Percentiles rank a stretch among this genome's conserved stretches.
These are phyloP conservation scores for Jackrogersella multiformis DNA, from an alignment of 495 filamentous ascomycete genomes.

Conservation along the genomic window DNA sequence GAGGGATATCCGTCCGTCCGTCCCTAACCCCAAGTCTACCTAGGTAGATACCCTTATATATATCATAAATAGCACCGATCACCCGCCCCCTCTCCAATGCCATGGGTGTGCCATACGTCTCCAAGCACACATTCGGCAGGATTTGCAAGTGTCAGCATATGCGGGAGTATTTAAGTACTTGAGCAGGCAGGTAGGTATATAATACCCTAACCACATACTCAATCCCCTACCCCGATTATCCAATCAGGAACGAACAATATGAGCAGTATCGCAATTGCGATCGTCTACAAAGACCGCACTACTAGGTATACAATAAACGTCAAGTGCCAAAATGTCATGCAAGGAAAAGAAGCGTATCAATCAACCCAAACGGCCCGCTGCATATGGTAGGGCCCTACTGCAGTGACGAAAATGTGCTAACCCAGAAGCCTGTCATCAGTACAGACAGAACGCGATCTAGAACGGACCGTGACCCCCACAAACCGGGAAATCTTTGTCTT, in stretches of 20 bases:
- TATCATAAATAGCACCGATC: slow-evolving; percentile 3
- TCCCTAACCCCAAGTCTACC: background rate
- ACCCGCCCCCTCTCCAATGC: slow-evolving; percentile 4
- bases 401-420: background rate
- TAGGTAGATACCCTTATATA: background rate
- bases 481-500: slow-evolving; percentile 6
- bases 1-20: background rate
- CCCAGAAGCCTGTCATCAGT: background rate
- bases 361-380: background rate
- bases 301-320: background rate
- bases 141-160: background rate
- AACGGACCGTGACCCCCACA: slow-evolving; percentile 13
- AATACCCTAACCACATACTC: background rate
- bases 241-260: slow-evolving; percentile 15
- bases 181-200: background rate
- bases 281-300: slow-evolving; percentile 1
- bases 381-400: background rate
- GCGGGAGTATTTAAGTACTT: background rate
- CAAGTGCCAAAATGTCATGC: slow-evolving; percentile 14
- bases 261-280: background rate
- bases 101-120: background rate
- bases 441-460: slow-evolving; percentile 12
- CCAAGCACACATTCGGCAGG: background rate
- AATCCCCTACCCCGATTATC: background rate
- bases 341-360: slow-evolving; percentile 1